Percentiles rank a stretch among this genome's conserved stretches.
These are phyloP conservation scores for Ceratocystis huliohia DNA, from an alignment of 2,329 filamentous ascomycete species.

Conservation along the genomic window DNA sequence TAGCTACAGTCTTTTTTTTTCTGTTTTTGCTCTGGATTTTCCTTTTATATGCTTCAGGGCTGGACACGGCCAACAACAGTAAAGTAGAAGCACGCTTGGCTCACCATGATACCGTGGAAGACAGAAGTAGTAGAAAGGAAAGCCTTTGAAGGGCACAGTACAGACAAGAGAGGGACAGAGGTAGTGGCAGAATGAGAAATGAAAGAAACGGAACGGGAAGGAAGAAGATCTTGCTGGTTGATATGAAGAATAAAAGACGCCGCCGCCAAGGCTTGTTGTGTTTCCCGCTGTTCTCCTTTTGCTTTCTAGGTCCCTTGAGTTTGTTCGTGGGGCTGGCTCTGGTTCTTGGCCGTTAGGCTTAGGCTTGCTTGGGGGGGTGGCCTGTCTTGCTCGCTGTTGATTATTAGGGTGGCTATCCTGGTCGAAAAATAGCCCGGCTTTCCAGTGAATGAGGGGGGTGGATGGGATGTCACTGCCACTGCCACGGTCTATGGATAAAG, in stretches of 20 bases:
- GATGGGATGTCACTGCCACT: background rate
- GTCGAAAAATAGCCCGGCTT: background rate
- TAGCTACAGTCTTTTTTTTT: background rate
- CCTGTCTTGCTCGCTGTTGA: background rate
- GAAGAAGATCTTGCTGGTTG: background rate
- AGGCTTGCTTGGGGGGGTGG: background rate
- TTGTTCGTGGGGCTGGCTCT: background rate
- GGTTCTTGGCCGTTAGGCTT: background rate
- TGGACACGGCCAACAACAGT: constrained; percentile 17
- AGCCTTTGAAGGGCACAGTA: background rate
- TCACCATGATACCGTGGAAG: constrained; percentile 15
- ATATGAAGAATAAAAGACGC: background rate
- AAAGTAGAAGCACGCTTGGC: constrained; percentile 12
- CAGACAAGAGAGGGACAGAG: background rate
- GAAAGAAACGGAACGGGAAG: background rate
- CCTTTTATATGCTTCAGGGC: constrained; percentile 12
- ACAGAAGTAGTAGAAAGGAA: background rate
- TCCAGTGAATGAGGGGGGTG: background rate
- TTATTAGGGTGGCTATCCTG: background rate
- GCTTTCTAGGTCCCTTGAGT: background rate
- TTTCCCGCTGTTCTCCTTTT: background rate
- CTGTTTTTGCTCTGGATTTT: background rate
- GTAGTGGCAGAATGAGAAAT: background rate
- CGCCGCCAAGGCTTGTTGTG: background rate
- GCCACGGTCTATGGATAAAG: background rate